A percentile compares a stretch with the other conserved stretches of the same genome.
Conservation (phyloP, 257 asterid genomes). For the Verbascum thapsus region DNA sequence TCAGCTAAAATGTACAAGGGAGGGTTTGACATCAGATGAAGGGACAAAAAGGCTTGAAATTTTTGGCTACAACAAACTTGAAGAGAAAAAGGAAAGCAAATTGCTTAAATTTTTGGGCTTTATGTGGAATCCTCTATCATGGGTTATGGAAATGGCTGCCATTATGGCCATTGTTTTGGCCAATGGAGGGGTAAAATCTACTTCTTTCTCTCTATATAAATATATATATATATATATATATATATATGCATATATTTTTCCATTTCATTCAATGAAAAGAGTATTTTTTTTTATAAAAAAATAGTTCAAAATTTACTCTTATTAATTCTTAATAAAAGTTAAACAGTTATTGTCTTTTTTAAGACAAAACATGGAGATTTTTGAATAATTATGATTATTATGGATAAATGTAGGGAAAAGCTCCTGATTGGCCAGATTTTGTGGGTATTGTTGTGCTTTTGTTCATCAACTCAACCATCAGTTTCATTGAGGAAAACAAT, state of each 20-base stretch:
- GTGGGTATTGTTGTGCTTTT: slow-evolving; percentile 50
- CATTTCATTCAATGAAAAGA: no score
- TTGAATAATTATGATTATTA: no score
- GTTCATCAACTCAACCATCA: slow-evolving; percentile 58
- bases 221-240: no score
- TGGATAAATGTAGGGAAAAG: slow-evolving; percentile 44
- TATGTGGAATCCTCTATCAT: slow-evolving; percentile 98
- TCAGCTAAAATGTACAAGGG: slow-evolving; percentile 57
- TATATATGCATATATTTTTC: no score
- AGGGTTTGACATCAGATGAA: slow-evolving; percentile 62
- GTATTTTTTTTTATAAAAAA: no score
- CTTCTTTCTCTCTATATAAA: not conserved
- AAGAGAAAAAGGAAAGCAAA: slow-evolving; percentile 78
- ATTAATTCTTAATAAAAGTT: no score
- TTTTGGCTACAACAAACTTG: slow-evolving; percentile 80
- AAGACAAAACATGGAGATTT: no score
- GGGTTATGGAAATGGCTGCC: slow-evolving; percentile 97
- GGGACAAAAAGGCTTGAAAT: slow-evolving; percentile 62
- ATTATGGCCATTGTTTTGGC: slow-evolving; percentile 84
- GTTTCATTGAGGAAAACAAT: slow-evolving; percentile 61
- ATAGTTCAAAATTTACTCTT: no score
- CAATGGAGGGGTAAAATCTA: slow-evolving; percentile 53
- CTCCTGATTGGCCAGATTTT: slow-evolving; percentile 63
- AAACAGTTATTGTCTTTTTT: no score
- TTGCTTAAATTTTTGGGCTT: slow-evolving; percentile 78